Base-by-base conservation (phyloP, 257 asterid genomes). In the Ilex aquifolium region DNA sequence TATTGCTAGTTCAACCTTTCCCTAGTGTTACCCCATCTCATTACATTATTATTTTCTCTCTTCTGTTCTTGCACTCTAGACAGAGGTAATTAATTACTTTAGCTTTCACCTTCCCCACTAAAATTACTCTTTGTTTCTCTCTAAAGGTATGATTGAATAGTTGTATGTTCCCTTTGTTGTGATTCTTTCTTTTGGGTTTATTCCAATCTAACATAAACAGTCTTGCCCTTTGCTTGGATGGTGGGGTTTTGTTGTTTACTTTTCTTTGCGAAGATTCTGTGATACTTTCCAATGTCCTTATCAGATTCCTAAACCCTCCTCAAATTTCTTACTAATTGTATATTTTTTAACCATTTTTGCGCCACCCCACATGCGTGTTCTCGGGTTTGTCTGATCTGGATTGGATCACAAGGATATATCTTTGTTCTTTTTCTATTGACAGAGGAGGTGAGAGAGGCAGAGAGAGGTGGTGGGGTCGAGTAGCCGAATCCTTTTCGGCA, bases 301-400 rank as follows among this genome's bases (percentile, higher is more conserved):
- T 60, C 71, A 69, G 71, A 77, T 67, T 72, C 71, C 67, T 30
- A 60, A 58, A 69, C 3, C 48, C 60, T 44, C 56, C 63, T 59
- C 59, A 30, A 58, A 31, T 59, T 68, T 67, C 61, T 15, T 59
- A 32, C 49, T 67, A 12, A 69, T 63, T 30, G 50, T 68, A 15
- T 42, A 27, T 39, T 51, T 76, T 57, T 67, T 59, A 64, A 61
- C 65, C 39, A 59, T 58, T 72, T 48, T 73, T 62, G 55, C 62
- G 32, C 39, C 60, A 44, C 71, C 72, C 74, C 83, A 85, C 82
- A 72, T 73, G 85, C 90, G 71, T 68, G 73, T 74, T 76, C 57
- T 68, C 74, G 74, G 65, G 69, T 74, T 72, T 74, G 71, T 72
- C 87, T 82, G 87, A 76, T 79, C 82, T 78, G 76, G 87, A 83